Base-by-base conservation (phyloP, 805 yeast species). In the Kuraishia piskuri region DNA sequence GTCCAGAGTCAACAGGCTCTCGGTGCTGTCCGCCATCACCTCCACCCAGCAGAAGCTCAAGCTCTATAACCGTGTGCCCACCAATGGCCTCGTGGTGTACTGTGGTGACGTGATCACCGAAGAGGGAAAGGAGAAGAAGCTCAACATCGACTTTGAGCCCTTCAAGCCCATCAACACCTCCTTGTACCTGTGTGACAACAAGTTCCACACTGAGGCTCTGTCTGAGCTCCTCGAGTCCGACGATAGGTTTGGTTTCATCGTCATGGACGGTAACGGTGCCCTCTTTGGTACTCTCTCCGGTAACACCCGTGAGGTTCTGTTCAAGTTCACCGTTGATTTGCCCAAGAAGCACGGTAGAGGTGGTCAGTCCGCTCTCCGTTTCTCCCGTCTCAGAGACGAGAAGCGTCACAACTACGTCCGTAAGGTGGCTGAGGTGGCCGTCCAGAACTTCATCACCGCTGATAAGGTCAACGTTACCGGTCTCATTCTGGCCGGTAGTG, bases 341-440 rank as follows among this genome's bases (percentile, higher is more conserved):
- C 99, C 99, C 64, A 94, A 94, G 78, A 94, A 94, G 89, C 99
- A 94, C 79, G 99, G 99, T 66, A 88, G 99, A 81, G 99, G 99
- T 88, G 99, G 99, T 86, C 99, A 94, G 77, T 94, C 99, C 58
- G 99, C 99, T 48, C 69, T 94, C 62, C 98, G 99, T 89, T 94
- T 94, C 78, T 86, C 97, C 23, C 91, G 99, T 80, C 80, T 94
- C 71, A 88, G 99, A 81, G 99, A 94, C 63, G 99, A 94, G 74
- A 94, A 94, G 72, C 90, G 99, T 78, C 99, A 94, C 73, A 94
- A 94, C 71, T 94, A 94, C 74, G 95, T 94, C 57, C 83, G 99
- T 74, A 94, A 94, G 68, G 99, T 94, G 50, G 96, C 98, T 51
- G 99, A 94, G 76, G 92, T 84, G 51, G 98, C 99, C 6, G 98